Evolutionary conservation across 176 grass and related monocot species (phyloP).

Genomic region (Poa pratensis): DNA sequence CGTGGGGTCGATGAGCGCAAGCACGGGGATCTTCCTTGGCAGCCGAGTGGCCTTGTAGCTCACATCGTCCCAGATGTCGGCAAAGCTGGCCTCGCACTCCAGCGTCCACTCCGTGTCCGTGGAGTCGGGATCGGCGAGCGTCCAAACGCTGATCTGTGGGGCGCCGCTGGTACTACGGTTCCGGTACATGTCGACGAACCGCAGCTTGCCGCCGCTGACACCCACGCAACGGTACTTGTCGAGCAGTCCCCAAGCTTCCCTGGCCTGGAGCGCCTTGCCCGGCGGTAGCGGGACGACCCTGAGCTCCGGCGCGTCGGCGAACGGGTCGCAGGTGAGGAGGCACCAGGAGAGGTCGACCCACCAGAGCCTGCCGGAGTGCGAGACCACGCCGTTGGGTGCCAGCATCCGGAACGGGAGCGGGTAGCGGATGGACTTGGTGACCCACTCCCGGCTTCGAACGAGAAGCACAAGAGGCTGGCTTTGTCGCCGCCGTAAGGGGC

Average conservation of each 20-base stretch:
- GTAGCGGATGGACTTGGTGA: too few species aligned
- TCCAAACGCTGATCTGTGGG: background rate
- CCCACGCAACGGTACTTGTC: conserved; percentile 17
- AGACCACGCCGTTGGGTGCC: background rate
- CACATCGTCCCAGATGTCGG: background rate
- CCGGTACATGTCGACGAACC: background rate
- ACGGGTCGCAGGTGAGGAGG: conserved; percentile 11
- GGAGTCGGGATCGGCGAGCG: conserved; percentile 3
- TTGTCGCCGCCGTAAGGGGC: background rate
- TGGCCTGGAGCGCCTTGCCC: background rate
- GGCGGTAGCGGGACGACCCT: background rate
- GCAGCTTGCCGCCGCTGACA: conserved; percentile 17
- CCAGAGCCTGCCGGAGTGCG: background rate
- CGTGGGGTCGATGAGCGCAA: background rate
- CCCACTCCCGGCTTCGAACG: too few species aligned
- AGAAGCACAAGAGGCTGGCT: too few species aligned
- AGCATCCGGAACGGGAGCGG: background rate
- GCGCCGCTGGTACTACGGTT: background rate
- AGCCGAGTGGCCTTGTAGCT: background rate
- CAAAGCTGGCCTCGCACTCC: background rate
- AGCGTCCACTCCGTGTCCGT: background rate
- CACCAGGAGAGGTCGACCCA: conserved; percentile 25
- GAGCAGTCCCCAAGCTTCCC: background rate
- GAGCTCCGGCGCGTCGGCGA: background rate
- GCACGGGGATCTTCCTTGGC: conserved; percentile 12